These are phyloP conservation scores for Cytidiella melzeri DNA, from an alignment of 768 basidiomycete genomes.

Conservation along the genomic window DNA sequence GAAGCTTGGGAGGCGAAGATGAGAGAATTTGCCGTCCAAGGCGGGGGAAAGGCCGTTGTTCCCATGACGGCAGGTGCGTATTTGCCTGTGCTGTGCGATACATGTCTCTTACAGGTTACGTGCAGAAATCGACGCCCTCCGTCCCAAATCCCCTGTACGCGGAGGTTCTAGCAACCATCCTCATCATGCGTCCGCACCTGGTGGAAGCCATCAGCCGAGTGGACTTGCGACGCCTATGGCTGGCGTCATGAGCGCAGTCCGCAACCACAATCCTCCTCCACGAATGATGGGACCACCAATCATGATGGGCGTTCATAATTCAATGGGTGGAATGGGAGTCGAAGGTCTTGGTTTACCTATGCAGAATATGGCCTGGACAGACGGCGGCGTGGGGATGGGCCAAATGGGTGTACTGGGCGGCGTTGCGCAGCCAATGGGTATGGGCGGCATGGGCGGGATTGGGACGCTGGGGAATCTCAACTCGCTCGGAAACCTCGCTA, in stretches of 20 bases:
- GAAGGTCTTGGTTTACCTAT: slow-evolving; percentile 12
- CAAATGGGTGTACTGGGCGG: slow-evolving; percentile 4
- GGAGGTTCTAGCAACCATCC: slow-evolving; percentile 23
- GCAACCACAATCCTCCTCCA: slow-evolving; percentile 8
- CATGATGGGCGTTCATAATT: slow-evolving; percentile 26
- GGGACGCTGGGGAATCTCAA: slow-evolving; percentile 1
- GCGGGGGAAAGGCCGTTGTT: slow-evolving; percentile 54
- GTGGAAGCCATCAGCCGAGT: neutral
- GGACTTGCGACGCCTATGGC: slow-evolving; percentile 22
- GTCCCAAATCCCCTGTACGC: slow-evolving; percentile 80
- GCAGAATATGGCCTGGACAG: slow-evolving; percentile 11
- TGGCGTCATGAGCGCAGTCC: slow-evolving; percentile 9
- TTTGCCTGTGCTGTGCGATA: slow-evolving; percentile 4
- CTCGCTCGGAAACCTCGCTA: slow-evolving; percentile 5
- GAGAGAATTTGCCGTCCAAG: slow-evolving; percentile 40
- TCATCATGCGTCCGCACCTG: neutral
- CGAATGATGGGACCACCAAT: slow-evolving; percentile 24
- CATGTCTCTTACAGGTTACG: slow-evolving; percentile 13
- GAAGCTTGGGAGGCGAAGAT: slow-evolving; percentile 62
- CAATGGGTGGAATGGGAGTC: slow-evolving; percentile 18
- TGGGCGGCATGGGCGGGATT: slow-evolving; percentile 16
- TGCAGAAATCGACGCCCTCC: slow-evolving; percentile 71
- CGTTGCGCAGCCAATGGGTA: slow-evolving; percentile 9
- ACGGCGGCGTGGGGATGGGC: slow-evolving; percentile 1
- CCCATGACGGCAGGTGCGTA: slow-evolving; percentile 51